These are phyloP conservation scores for Epipyxis sp. DNA, from an alignment of 108 stramenopile genomes.

Conservation along the genomic window DNA sequence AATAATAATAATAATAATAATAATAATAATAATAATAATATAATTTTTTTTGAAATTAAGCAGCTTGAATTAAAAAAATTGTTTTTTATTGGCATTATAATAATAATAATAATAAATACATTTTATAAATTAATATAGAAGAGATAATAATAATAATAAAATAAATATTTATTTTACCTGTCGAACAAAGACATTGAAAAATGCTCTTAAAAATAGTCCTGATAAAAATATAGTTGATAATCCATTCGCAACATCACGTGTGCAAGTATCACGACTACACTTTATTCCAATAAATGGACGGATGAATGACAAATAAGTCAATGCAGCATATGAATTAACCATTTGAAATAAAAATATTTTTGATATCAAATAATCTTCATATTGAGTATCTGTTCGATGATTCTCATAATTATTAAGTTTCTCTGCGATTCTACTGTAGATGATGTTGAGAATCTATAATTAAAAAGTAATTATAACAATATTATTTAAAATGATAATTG, in stretches of 20 bases:
- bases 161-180: too few relatives aligned
- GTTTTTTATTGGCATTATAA: too few relatives aligned
- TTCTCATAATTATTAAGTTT: slow-evolving; percentile 15
- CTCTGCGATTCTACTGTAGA: slow-evolving; percentile 38
- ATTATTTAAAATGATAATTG: too few relatives aligned
- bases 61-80: too few relatives aligned
- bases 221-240: neutral
- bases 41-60: too few relatives aligned
- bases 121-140: too few relatives aligned
- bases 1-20: too few relatives aligned
- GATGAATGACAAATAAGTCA: slow-evolving; percentile 89
- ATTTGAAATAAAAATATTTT: slow-evolving; percentile 58
- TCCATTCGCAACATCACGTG: neutral
- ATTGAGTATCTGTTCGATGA: slow-evolving; percentile 17
- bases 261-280: neutral
- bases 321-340: slow-evolving; percentile 90
- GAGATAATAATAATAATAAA: too few relatives aligned
- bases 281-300: neutral
- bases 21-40: too few relatives aligned
- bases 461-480: slow-evolving; percentile 42
- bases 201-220: neutral
- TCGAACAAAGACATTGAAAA: neutral
- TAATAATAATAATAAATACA: too few relatives aligned
- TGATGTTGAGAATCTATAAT: slow-evolving; percentile 33
- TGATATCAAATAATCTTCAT: neutral